Base-by-base conservation (phyloP, 495 filamentous ascomycete species). In the Lepraria neglecta region DNA sequence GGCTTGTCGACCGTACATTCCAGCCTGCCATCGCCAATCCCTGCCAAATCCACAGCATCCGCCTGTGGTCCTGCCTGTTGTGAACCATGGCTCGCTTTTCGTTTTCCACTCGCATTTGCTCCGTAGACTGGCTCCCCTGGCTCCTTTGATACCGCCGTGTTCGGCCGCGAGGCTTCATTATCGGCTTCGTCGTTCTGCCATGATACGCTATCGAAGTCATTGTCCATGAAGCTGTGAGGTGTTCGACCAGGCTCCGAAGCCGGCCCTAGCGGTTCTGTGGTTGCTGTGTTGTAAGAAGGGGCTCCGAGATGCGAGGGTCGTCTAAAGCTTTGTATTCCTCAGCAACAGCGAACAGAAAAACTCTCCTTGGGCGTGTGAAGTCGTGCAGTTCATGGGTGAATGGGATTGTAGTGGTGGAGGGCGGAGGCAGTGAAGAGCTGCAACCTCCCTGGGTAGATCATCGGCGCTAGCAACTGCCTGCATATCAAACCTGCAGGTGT, bases 1-100 rank as follows among this genome's bases (percentile, higher is more conserved):
- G 94, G 91, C 46, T 84, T 79, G 50, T 83, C 82, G 28, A 98
- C 92, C 38, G 72, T 84, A 70, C 90, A 96, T 67, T 96, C 89
- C 47, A 98, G 80, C 30, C 82, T 81, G 56, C 91, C 92, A n/a
- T 88, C 86, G 59, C 84, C 88, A 63, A 89, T 77, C 52, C 87
- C 88, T 60, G 82, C 83, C 57, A 84, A 76, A 66, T 87, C 85
- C 43, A 81, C 75, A 55, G 77, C 72, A 66, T 85, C 83, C 19
- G 82, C 81, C 61, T 77, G 71, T 60, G 74, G 67, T 15, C 81
- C 83, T 17, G 82, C 78, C 67, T 85, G 83, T 40, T 76, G 70
- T 56, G 73, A 70, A 48, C 77, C 74, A 31, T 75, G 67, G 66
- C 76, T 80, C 71, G 78, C 75, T 65, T 76, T 76, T 44, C 78